Base-by-base conservation (phyloP, 2,329 filamentous ascomycete genomes). In the Alternaria triticina region DNA sequence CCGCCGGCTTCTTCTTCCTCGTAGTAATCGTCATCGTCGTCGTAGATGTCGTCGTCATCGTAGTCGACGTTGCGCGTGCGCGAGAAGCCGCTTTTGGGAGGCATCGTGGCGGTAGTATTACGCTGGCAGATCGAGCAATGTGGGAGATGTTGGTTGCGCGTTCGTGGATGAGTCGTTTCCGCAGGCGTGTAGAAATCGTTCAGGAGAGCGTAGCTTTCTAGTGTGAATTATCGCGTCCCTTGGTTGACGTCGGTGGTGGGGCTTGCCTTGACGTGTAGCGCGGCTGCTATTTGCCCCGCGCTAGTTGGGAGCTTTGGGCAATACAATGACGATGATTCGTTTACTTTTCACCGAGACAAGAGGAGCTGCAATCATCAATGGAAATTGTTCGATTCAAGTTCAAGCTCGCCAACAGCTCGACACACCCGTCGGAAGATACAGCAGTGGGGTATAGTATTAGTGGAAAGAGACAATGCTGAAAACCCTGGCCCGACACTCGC, bases 11-110 rank as follows among this genome's bases (percentile, higher is more conserved):
- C 77, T 25, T 77, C 69, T 62, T 77, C 77, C 20, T 73, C 79
- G 11, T 70, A 77, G 33, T 79, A 80, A 11, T 83, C 82, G 28
- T 85, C 84, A 64, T 85, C 84, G 64, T 83, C 84, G 64, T 83
- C 81, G 72, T 86, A 85, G 13, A 85, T 65, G 67, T 88, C 86
- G 66, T 86, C 84, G 27, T 83, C 82, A 54, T 85, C 82, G 68
- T 83, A 84, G 60, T 76, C 80, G 43, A 85, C 72, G 57, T 82
- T 83, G 69, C 84, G 83, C 55, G 83, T 79, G 71, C 83, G 78
- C 46, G 81, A 81, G 62, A 79, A 74, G 47, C 79, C 77, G 33
- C 74, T 71, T 73, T 82, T 82, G 10, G 75, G 71, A 17, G 74
- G 73, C 76, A 79, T 78, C 20, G 30, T 30, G 25, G 23, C 23